Percentiles rank a stretch among this genome's conserved stretches.
These are phyloP conservation scores for Volvox reticuliferus DNA, from an alignment of 139 green algal genomes.

Conservation along the genomic window DNA sequence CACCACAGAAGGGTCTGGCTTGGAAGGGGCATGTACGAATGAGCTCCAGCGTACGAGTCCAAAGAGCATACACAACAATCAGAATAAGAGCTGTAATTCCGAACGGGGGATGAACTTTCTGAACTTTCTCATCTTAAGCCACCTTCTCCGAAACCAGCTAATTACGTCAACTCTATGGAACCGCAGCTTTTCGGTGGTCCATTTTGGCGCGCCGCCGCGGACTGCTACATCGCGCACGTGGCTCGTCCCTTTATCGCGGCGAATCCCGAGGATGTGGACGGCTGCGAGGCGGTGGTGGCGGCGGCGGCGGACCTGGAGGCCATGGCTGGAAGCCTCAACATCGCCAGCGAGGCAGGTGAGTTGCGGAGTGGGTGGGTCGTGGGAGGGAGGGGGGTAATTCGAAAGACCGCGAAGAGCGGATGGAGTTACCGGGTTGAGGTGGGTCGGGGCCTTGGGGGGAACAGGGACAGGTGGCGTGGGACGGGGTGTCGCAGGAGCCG, in stretches of 20 bases:
- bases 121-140: no score
- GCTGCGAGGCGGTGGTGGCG: constrained; percentile 35
- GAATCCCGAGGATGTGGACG: constrained; percentile 41
- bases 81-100: no score
- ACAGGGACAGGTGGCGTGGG: no score
- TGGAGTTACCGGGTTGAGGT: neutral
- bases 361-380: neutral
- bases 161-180: no score
- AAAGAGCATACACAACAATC: no score
- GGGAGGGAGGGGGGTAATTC: neutral
- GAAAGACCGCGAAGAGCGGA: no score
- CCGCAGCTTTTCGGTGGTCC: constrained; percentile 7
- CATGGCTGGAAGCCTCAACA: constrained; percentile 35
- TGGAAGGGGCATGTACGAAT: no score
- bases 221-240: constrained; percentile 44
- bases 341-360: constrained; percentile 24
- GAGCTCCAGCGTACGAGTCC: no score
- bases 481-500: no score
- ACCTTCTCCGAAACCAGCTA: no score
- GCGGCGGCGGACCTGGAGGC: constrained; percentile 40
- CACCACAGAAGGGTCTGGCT: no score
- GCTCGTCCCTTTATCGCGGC: constrained; percentile 33
- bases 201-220: constrained; percentile 34
- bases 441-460: neutral
- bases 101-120: no score